A percentile compares a stretch with the other conserved stretches of the same genome.
Evolutionary conservation across 2,329 filamentous ascomycete species (phyloP).

Genomic region (Xylariaceae sp.): DNA sequence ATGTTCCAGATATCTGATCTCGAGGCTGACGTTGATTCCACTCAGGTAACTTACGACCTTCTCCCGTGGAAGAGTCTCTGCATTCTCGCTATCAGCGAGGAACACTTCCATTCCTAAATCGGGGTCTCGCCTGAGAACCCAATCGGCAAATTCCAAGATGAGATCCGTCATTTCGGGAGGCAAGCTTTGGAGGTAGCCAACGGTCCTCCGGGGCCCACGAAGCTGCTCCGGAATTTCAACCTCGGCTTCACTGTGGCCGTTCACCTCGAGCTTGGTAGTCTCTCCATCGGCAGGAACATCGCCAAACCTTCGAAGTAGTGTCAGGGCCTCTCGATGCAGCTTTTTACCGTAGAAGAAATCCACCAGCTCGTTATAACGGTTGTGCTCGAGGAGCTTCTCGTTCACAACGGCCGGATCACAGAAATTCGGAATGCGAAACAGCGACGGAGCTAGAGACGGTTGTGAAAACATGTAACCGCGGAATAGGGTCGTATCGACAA

Average conservation of each 20-base stretch:
- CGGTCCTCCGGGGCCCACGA: slow-evolving; percentile 81
- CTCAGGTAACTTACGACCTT: slow-evolving; percentile 77
- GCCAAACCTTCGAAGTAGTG: slow-evolving; percentile 83
- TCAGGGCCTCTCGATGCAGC: slow-evolving; percentile 85
- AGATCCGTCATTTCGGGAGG: slow-evolving; percentile 88
- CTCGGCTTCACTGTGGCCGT: slow-evolving; percentile 38
- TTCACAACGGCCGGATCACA: slow-evolving; percentile 96
- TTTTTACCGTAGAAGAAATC: slow-evolving; percentile 97
- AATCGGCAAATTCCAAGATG: slow-evolving; percentile 88
- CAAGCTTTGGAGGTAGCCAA: slow-evolving; percentile 88
- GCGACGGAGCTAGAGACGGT: slow-evolving; percentile 81
- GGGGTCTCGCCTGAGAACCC: slow-evolving; percentile 78
- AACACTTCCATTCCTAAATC: slow-evolving; percentile 91
- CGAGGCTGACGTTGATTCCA: slow-evolving; percentile 71
- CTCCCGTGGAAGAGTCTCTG: slow-evolving; percentile 83
- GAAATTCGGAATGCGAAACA: slow-evolving; percentile 96
- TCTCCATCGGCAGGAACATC: slow-evolving; percentile 45
- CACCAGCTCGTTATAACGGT: slow-evolving; percentile 91
- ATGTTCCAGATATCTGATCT: slow-evolving; percentile 87
- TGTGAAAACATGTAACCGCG: slow-evolving; percentile 92
- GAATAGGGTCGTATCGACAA: slow-evolving; percentile 95
- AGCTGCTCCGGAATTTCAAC: slow-evolving; percentile 53
- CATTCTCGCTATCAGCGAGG: slow-evolving; percentile 90
- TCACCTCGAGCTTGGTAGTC: slow-evolving; percentile 45
- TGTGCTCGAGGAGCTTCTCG: slow-evolving; percentile 86